Evolutionary conservation across 441 rosid genomes (phyloP), one percentile per base, ranked within the genome.

Genomic region (Pelargonium fulgidum): DNA sequence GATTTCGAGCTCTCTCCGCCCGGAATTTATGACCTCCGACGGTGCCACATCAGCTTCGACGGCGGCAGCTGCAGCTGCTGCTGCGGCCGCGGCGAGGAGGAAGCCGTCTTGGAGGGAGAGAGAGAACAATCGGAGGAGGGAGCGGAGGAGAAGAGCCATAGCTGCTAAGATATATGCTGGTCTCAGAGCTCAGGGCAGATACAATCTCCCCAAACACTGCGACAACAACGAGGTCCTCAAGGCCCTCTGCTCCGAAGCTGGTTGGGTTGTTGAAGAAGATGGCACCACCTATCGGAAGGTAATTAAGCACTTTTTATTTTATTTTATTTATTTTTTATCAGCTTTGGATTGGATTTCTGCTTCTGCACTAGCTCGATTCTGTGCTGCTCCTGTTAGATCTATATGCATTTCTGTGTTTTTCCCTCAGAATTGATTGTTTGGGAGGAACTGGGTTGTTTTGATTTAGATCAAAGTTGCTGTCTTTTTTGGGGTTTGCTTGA

Each of bases 231-330:
- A 94, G 68, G 99, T 94, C 66, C 96, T 94, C 74, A 94, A 90
- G 81, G 98, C 99, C 39, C 86, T 94, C 47, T 94, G 99, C 73
- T 79, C 83, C 66, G 98, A 94, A 68, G 99, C 98, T 58, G 99
- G 99, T n/a, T 94, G 99, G 99, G 83, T 73, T 58, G 99, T 92
- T n/a, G 98, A 94, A 68, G 83, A 83, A n/a, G 99, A 94, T 48
- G 99, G 99, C 65, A 94, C 97, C 14, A 94, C 99, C 65, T 94
- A 94, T 63, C 87, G 97, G 54, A 92, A 92, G 98, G 99, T 92
- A 22, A 22, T 58, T 50, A 1, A n/a, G n/a, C n/a, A n/a, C n/a
- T n/a, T n/a, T n/a, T n/a, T n/a, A n/a, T n/a, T n/a, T n/a, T n/a
- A n/a, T n/a, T n/a, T n/a, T n/a, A n/a, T n/a, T n/a, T n/a, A n/a